A percentile compares a stretch with the other conserved stretches of the same genome.
Conservation (phyloP, 768 basidiomycete genomes). For the Leccinum fibrillosum region DNA sequence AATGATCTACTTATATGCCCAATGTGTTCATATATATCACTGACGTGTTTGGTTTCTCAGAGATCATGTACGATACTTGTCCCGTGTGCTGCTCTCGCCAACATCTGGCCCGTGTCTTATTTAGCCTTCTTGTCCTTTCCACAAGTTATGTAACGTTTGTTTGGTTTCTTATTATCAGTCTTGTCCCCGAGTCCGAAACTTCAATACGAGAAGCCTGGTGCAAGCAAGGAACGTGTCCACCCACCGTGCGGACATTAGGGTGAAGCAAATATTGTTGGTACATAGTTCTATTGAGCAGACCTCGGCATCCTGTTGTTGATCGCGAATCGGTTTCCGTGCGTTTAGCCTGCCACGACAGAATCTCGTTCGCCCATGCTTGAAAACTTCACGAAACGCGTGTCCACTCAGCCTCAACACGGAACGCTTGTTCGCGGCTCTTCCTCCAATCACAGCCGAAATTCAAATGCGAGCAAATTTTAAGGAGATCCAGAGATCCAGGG, state of each 20-base stretch:
- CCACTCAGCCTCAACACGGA: slow-evolving; percentile 1
- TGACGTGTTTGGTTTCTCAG: not conserved
- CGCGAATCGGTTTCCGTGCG: slow-evolving; percentile 11
- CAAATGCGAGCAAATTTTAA: no score
- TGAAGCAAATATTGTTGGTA: slow-evolving; percentile 6
- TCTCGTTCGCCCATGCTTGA: not conserved
- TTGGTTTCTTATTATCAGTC: not conserved
- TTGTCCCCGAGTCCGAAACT: not conserved
- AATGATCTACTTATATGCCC: not conserved
- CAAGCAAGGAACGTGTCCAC: not conserved
- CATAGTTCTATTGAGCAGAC: not conserved
- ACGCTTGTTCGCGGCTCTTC: no score
- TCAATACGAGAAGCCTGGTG: not conserved
- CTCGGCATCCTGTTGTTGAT: slow-evolving; percentile 1
- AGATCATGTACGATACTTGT: not conserved
- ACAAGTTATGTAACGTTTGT: not conserved
- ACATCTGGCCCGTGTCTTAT: not conserved
- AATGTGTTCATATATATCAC: not conserved
- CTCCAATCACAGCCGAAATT: no score
- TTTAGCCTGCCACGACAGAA: slow-evolving; percentile 6
- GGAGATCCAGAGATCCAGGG: no score
- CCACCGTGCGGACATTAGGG: not conserved
- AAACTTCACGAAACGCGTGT: not conserved
- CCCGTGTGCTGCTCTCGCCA: not conserved
- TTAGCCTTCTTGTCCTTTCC: not conserved